Conservation (phyloP, 2,329 filamentous ascomycete genomes). For the Cercospora zeae-maydis region DNA sequence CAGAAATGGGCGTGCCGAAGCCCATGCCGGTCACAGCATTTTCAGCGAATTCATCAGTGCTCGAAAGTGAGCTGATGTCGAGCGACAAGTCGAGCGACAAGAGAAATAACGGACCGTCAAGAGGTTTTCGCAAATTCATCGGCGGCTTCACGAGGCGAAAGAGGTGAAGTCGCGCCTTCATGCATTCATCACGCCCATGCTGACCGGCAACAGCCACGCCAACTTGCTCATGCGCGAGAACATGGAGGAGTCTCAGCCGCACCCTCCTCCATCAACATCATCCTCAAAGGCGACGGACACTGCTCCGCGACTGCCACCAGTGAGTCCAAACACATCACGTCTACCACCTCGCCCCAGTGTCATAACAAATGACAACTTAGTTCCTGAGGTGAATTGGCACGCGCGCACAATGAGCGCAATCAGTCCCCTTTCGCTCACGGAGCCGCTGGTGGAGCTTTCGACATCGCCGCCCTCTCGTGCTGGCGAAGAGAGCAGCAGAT, state of each 20-base stretch:
- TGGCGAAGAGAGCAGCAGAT: slow-evolving; percentile 12
- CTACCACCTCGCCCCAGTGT: slow-evolving; percentile 29
- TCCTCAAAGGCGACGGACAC: slow-evolving; percentile 15
- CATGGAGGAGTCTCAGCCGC: not conserved
- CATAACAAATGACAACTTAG: slow-evolving; percentile 22
- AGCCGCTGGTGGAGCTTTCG: slow-evolving; percentile 17
- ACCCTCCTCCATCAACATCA: slow-evolving; percentile 6
- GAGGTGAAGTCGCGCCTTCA: slow-evolving; percentile 22
- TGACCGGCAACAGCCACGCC: slow-evolving; percentile 14
- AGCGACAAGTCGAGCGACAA: slow-evolving; percentile 12
- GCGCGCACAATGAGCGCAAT: slow-evolving; percentile 2
- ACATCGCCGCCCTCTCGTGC: slow-evolving; percentile 22
- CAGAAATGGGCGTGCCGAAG: slow-evolving; percentile 14
- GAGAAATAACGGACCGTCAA: slow-evolving; percentile 23
- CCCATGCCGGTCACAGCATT: not conserved
- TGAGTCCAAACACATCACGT: slow-evolving; percentile 25
- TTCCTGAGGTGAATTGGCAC: slow-evolving; percentile 10
- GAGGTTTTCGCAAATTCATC: slow-evolving; percentile 34
- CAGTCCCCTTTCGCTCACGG: not conserved
- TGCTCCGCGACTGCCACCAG: slow-evolving; percentile 18
- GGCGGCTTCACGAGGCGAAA: slow-evolving; percentile 26
- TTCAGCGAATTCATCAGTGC: not conserved
- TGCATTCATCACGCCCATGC: not conserved
- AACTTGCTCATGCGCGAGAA: not conserved
- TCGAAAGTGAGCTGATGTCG: slow-evolving; percentile 9